phyloP scores from a whole-genome alignment of 768 basidiomycete genomes.

The Suillus sp. region DNA sequence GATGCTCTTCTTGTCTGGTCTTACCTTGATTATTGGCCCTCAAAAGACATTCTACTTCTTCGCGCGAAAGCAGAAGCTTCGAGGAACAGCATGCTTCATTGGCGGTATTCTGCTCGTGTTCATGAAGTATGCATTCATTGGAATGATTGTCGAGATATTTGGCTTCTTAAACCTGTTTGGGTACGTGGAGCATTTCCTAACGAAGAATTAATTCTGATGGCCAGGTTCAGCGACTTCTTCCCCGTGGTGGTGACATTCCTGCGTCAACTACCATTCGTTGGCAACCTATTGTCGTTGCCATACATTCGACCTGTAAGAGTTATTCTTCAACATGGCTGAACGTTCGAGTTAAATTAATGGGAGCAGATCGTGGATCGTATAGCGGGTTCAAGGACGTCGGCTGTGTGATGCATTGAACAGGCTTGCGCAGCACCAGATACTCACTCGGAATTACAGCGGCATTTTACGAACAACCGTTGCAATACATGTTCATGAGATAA shows the following conservation, averaged over 20 bases:
- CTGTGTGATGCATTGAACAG: constrained; percentile 45
- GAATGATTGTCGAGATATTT: constrained; percentile 91
- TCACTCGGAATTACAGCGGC: neutral
- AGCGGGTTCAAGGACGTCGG: constrained; percentile 77
- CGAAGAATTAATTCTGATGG: constrained; percentile 2
- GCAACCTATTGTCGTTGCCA: constrained; percentile 82
- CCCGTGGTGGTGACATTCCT: constrained; percentile 98
- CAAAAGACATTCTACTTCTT: constrained; percentile 99
- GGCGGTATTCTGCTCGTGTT: constrained; percentile 93
- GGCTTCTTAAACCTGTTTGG: constrained; percentile 98
- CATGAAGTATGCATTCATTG: constrained; percentile 92
- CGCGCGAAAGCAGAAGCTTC: constrained; percentile 90
- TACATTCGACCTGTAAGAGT: constrained; percentile 77
- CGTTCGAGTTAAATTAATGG: neutral
- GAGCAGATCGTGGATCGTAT: constrained; percentile 74
- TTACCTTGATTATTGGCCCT: constrained; percentile 96
- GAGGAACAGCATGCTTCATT: constrained; percentile 86
- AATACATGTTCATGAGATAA: neutral
- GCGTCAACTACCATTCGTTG: constrained; percentile 90
- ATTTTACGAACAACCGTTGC: neutral
- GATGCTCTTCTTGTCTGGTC: constrained; percentile 92
- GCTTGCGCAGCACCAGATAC: too few relatives aligned
- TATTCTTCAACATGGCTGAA: neutral
- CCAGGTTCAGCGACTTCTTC: constrained; percentile 85
- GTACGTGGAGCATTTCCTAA: constrained; percentile 42